phyloP scores from a whole-genome alignment of 306 rosid species.

The Mimosa bimucronata region DNA sequence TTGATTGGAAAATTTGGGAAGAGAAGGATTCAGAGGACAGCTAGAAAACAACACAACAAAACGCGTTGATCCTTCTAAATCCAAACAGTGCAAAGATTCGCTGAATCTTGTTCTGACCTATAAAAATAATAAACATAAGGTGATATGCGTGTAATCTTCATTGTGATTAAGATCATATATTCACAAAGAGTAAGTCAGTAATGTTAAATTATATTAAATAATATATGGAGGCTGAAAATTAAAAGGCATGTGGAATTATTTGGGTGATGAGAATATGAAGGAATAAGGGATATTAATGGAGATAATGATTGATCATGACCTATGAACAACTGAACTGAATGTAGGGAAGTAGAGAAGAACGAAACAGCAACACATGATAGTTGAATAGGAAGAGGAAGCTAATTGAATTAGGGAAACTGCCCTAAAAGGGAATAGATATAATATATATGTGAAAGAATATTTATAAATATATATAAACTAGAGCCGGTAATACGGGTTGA shows the following conservation, averaged over 20 bases:
- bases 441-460: no score
- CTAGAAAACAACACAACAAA: neutral
- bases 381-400: conserved; percentile 8
- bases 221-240: no score
- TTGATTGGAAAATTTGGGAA: conserved; percentile 2
- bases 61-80: neutral
- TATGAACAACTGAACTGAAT: conserved; percentile 24
- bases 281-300: conserved; percentile 16
- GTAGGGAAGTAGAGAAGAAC: neutral
- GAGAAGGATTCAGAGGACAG: neutral
- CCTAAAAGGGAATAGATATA: neutral
- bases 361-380: conserved; percentile 25
- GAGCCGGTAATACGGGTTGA: no score
- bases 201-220: neutral
- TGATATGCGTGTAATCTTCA: neutral
- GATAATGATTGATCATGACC: conserved; percentile 9
- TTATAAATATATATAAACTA: no score
- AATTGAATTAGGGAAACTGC: conserved; percentile 14
- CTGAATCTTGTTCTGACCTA: neutral
- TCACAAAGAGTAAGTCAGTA: neutral
- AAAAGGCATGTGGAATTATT: neutral
- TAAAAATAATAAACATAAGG: neutral
- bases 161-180: neutral
- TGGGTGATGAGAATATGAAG: neutral
- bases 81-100: neutral